Percentiles rank a stretch among this genome's conserved stretches.
These are phyloP conservation scores for Neurospora sp. DNA, from an alignment of 495 filamentous ascomycete species.

Conservation along the genomic window DNA sequence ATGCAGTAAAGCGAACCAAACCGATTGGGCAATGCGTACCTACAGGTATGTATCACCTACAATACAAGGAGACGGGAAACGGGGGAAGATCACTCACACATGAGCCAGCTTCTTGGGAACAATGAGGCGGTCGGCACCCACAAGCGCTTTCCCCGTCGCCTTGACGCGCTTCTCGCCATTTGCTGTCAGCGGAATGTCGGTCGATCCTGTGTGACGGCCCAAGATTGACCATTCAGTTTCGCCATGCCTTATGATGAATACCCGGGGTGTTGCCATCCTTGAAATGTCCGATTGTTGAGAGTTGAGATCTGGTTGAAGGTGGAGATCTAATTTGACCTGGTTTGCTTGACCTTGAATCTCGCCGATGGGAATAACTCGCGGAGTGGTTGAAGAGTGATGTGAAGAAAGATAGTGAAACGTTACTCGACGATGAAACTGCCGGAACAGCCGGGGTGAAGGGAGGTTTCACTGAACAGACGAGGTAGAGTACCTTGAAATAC, in stretches of 20 bases:
- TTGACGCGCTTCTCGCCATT: constrained; percentile 79
- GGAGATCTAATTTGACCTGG: not conserved
- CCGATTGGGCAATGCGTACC: not conserved
- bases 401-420: not conserved
- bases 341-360: not conserved
- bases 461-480: not conserved
- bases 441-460: not conserved
- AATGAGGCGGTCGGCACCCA: constrained; percentile 78
- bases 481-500: not conserved
- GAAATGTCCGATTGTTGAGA: not conserved
- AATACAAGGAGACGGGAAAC: not conserved
- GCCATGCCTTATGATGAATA: constrained; percentile 87
- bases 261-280: constrained; percentile 53
- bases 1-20: not conserved
- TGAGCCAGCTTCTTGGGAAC: constrained; percentile 72
- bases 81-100: constrained; percentile 40
- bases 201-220: constrained; percentile 83
- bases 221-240: constrained; percentile 92
- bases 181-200: constrained; percentile 75
- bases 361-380: not conserved
- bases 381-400: not conserved
- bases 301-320: not conserved
- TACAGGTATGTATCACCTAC: not conserved
- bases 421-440: not conserved
- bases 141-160: constrained; percentile 71